phyloP scores from a whole-genome alignment of 495 filamentous ascomycete genomes.

The Daldinia loculata region DNA sequence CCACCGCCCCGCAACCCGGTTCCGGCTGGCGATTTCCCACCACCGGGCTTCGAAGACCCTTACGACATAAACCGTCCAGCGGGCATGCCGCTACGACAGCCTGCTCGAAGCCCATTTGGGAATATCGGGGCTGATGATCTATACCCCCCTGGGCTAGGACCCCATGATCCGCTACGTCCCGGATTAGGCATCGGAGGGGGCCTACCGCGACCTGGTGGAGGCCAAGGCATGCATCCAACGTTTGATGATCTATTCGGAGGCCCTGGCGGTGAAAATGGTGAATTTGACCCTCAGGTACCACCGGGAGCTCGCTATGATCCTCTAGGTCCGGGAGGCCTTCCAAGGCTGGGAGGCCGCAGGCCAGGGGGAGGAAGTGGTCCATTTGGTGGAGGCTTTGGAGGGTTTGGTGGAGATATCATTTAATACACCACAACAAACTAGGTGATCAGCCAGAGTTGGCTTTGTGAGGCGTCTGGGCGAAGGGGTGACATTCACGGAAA shows the following conservation, averaged over 20 bases:
- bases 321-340: slow-evolving; percentile 72
- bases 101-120: slow-evolving; percentile 61
- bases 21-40: slow-evolving; percentile 80
- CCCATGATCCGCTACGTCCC: slow-evolving; percentile 79
- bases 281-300: slow-evolving; percentile 64
- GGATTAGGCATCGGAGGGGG: slow-evolving; percentile 62
- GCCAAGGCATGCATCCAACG: slow-evolving; percentile 92
- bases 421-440: slow-evolving; percentile 23
- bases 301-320: slow-evolving; percentile 79
- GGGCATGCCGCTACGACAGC: slow-evolving; percentile 51
- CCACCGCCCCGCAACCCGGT: slow-evolving; percentile 68
- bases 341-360: slow-evolving; percentile 51
- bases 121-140: slow-evolving; percentile 85
- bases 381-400: slow-evolving; percentile 49
- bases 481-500: neutral
- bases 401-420: slow-evolving; percentile 54
- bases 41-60: slow-evolving; percentile 94
- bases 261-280: slow-evolving; percentile 53
- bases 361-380: slow-evolving; percentile 44
- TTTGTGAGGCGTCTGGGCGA: neutral
- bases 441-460: neutral
- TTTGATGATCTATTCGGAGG: slow-evolving; percentile 92
- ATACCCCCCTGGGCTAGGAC: slow-evolving; percentile 86
- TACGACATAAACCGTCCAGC: slow-evolving; percentile 80
- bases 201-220: slow-evolving; percentile 60